Base-by-base conservation (phyloP, 768 basidiomycete genomes). In the Mycena belliarum region DNA sequence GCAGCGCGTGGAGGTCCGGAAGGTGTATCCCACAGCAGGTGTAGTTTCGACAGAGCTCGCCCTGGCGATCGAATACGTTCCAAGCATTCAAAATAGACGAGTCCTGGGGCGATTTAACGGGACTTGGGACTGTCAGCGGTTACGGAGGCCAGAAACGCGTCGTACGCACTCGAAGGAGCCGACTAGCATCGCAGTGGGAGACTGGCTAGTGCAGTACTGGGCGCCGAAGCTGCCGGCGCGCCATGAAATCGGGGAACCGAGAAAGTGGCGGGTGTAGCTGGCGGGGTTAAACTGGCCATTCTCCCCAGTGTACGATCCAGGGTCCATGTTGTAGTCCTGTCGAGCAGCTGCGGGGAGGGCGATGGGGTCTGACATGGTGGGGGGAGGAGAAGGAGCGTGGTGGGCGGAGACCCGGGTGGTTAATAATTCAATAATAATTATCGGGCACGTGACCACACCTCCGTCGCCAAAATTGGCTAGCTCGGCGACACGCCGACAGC, bases 1-100 rank as follows among this genome's bases (percentile, higher is more conserved):
- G 82, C 12, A 96, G 85, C 3, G 91, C 88, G 59, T 91, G 89
- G 0, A 91, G 80, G 65, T 91, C 89, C 29, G 81, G 65, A 7
- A 91, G 78, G 57, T 85, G 79, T 32, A 85, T 49, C 26, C 93
- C 93, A 68, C 94, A 97, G 73, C 95, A 97, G 1, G 86, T 86
- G 10, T 38, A 97, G 70, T 96, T 88, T 62, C 88, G 86, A 71
- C 91, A 93, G 18, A 90, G 75, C 61, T 93, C 91, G 60, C 86
- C 88, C 66, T 91, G 87, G 48, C 82, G 78, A 65, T 88, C 85
- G 60, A 86, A 80, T 18, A 83, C 75, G 37, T 81, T 82, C 68
- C 89, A 77, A 5, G 88, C 87, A 68, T 87, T 88, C 66, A 86
- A 71, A 33, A 91, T 76, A 0, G 76, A 78, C 48, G 61, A 54